These are phyloP conservation scores for Wickerhamiella nectarea DNA, from an alignment of 805 yeast genomes.

Conservation along the genomic window DNA sequence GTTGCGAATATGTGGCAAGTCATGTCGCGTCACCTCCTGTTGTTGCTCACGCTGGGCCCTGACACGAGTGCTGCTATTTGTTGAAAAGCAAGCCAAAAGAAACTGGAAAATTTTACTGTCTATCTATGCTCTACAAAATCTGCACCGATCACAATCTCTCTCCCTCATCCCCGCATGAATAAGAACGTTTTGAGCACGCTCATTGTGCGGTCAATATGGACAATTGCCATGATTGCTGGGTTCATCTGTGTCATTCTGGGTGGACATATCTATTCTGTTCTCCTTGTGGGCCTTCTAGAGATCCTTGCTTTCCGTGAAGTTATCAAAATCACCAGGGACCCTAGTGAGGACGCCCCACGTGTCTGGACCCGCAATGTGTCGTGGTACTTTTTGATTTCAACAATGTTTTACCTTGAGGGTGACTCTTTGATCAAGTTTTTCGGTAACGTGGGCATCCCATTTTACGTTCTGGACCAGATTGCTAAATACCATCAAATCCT, in stretches of 20 bases:
- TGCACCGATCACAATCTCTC: not conserved
- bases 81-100: too few relatives aligned
- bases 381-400: constrained; percentile 85
- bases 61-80: too few relatives aligned
- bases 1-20: too few relatives aligned
- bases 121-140: too few relatives aligned
- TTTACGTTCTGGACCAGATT: constrained; percentile 41
- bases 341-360: constrained; percentile 63
- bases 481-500: constrained; percentile 72
- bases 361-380: constrained; percentile 60
- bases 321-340: constrained; percentile 69
- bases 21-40: too few relatives aligned
- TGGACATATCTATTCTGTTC: constrained; percentile 74
- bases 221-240: constrained; percentile 72
- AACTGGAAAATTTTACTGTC: too few relatives aligned
- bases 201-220: constrained; percentile 81
- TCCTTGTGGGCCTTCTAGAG: constrained; percentile 59
- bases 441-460: constrained; percentile 37
- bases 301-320: constrained; percentile 81
- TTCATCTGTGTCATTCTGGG: constrained; percentile 59
- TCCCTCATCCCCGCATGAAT: not conserved
- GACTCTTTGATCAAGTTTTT: constrained; percentile 63
- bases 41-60: too few relatives aligned
- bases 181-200: constrained; percentile 37
- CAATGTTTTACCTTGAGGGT: constrained; percentile 82